Evolutionary conservation across 2,329 filamentous ascomycete genomes (phyloP), one percentile per base, ranked within the genome.

Genomic region (Canariomyces notabilis): DNA sequence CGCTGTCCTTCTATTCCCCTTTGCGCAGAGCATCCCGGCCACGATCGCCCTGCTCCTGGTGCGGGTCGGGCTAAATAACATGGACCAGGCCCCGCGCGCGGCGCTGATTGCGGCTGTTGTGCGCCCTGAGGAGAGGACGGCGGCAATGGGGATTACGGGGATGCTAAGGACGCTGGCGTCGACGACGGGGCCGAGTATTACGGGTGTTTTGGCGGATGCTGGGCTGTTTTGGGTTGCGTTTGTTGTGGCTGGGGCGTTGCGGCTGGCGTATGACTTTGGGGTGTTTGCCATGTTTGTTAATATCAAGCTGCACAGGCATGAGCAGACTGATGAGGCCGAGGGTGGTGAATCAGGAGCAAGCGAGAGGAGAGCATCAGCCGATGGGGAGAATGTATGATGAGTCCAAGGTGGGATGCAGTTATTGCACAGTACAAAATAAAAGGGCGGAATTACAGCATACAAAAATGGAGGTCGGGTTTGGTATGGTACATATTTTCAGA

Each of bases 101-200:
- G 81, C 82, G 0, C 79, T 86, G 47, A 83, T 86, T 40, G 80
- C 82, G 1, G 80, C 80, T 0, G 79, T 83, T 0, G 81, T 85
- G 2, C 75, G 72, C 51, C 76, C 80, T 0, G 74, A 79, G 44
- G 82, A 86, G 62, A 69, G 82, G 2, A 86, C 82, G 0, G 82
- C 80, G 0, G 80, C 82, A n/a, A 82, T 85, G 79, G 82, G 82
- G 11, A 81, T 86, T 54, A 84, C 80, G 0, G 71, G 68, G 37
- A 79, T 79, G 58, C 49, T 84, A 21, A 69, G 80, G 6, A 85
- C 80, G 0, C 57, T 85, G 9, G 77, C 80, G 0, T 72, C 77
- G 50, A 79, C 70, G 47, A 60, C 69, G 0, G 72, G 79, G 0
- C 79, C 79, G 0, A 74, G 66, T 1, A 57, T 81, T 1, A 82